A percentile compares a stretch with the other conserved stretches of the same genome.
Evolutionary conservation across 2,329 filamentous ascomycete genomes (phyloP).

Genomic region (Aphanoascus verrucosus): DNA sequence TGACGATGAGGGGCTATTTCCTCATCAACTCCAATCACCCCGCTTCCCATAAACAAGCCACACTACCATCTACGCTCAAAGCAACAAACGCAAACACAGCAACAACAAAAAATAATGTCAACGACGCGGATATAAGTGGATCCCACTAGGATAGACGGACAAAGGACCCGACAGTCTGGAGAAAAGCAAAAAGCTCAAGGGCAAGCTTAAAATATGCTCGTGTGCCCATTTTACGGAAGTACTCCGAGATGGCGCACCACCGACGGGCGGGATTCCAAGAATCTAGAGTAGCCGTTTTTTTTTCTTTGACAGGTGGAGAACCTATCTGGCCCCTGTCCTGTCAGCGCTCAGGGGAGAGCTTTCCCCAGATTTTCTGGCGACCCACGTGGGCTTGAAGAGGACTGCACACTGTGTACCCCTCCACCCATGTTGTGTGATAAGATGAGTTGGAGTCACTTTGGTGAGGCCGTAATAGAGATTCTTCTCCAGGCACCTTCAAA

Average conservation of each 20-base stretch:
- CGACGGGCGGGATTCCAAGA: background rate
- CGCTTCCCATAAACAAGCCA: too few relatives aligned
- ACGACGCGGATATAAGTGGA: slow-evolving; percentile 2
- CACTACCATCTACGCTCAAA: background rate
- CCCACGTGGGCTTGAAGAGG: background rate
- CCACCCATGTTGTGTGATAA: background rate
- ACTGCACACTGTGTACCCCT: background rate
- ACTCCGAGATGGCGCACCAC: slow-evolving; percentile 2
- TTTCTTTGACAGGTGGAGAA: slow-evolving; percentile 1
- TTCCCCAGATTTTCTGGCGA: background rate
- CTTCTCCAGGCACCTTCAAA: background rate
- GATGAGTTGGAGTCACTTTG: background rate
- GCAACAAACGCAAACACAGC: background rate
- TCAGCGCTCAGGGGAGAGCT: background rate
- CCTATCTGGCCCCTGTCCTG: background rate
- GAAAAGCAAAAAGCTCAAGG: background rate
- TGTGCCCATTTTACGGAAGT: slow-evolving; percentile 6
- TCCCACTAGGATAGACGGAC: background rate
- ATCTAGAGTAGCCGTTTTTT: background rate
- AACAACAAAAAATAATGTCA: background rate
- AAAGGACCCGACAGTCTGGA: background rate
- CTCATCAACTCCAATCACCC: too few relatives aligned
- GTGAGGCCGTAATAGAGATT: too few relatives aligned
- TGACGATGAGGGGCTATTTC: too few relatives aligned
- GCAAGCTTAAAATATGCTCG: too few relatives aligned